These are phyloP conservation scores for Trichoderma aggressivum DNA, from an alignment of 2,329 filamentous ascomycete genomes.

Conservation along the genomic window DNA sequence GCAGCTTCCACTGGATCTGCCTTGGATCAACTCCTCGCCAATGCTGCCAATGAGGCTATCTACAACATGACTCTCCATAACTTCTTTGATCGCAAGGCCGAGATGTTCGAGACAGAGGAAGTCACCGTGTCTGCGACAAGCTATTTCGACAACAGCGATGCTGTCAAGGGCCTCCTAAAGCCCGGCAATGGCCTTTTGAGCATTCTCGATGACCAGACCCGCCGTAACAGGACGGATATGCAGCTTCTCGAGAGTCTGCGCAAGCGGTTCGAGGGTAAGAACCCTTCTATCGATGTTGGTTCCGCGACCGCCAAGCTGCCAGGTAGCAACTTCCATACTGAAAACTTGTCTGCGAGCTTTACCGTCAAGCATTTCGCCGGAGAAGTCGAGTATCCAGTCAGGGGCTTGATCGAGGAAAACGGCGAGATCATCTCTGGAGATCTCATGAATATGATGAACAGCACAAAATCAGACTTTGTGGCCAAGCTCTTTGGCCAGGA, in stretches of 20 bases:
- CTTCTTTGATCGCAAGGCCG: constrained; percentile 93
- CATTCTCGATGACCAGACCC: constrained; percentile 94
- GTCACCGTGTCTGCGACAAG: constrained; percentile 85
- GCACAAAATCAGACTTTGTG: constrained; percentile 85
- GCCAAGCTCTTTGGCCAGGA: constrained; percentile 93
- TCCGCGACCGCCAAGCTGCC: constrained; percentile 72
- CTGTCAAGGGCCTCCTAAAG: constrained; percentile 87
- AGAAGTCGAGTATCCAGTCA: constrained; percentile 89
- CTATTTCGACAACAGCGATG: constrained; percentile 97
- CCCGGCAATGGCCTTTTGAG: constrained; percentile 87
- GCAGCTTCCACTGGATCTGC: constrained; percentile 77
- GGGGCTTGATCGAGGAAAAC: constrained; percentile 88
- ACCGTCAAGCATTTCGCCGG: constrained; percentile 94
- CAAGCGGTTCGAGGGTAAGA: constrained; percentile 93
- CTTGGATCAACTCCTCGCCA: constrained; percentile 90
- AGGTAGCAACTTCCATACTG: constrained; percentile 85
- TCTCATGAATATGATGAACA: constrained; percentile 87
- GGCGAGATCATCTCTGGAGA: constrained; percentile 94
- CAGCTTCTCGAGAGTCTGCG: constrained; percentile 87
- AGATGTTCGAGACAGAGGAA: constrained; percentile 91
- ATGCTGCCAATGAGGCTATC: constrained; percentile 85
- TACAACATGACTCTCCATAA: constrained; percentile 93
- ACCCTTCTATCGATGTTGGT: constrained; percentile 79
- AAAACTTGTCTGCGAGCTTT: constrained; percentile 76
- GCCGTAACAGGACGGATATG: constrained; percentile 80